Conservation (phyloP, 2,329 filamentous ascomycete species). For the Coleophoma crateriformis region DNA sequence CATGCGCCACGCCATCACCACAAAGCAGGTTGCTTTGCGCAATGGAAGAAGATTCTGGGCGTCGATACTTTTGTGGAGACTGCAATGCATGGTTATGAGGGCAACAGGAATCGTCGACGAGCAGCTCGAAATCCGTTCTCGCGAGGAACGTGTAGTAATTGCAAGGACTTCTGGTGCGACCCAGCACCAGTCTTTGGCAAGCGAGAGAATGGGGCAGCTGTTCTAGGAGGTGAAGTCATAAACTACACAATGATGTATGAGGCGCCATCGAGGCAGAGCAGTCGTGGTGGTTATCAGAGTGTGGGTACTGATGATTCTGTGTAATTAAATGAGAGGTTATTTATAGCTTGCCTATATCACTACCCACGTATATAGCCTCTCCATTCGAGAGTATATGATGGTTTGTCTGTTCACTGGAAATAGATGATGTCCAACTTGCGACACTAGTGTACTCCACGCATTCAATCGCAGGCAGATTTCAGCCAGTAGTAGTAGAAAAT, state of each 20-base stretch:
- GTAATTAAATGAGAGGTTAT: background rate
- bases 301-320: conserved; percentile 7
- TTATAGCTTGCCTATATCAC: no score
- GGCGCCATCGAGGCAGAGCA: conserved; percentile 62
- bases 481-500: no score
- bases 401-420: no score
- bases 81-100: conserved; percentile 65
- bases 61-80: conserved; percentile 93
- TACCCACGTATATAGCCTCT: no score
- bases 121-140: conserved; percentile 73
- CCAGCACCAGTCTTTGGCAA: conserved; percentile 74
- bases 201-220: conserved; percentile 66
- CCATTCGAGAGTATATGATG: no score
- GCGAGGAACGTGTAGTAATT: conserved; percentile 78
- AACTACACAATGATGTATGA: conserved; percentile 93
- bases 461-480: no score
- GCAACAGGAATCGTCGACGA: conserved; percentile 40
- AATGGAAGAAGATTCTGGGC: conserved; percentile 80
- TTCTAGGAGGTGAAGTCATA: conserved; percentile 72
- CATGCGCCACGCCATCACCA: conserved; percentile 41
- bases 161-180: conserved; percentile 95
- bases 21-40: conserved; percentile 62
- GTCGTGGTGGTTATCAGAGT: conserved; percentile 6
- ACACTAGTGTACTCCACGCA: no score
- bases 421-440: no score